Percentiles rank a stretch among this genome's conserved stretches.
Evolutionary conservation across 2,329 filamentous ascomycete species (phyloP).

Genomic region (Neonectria faginata): DNA sequence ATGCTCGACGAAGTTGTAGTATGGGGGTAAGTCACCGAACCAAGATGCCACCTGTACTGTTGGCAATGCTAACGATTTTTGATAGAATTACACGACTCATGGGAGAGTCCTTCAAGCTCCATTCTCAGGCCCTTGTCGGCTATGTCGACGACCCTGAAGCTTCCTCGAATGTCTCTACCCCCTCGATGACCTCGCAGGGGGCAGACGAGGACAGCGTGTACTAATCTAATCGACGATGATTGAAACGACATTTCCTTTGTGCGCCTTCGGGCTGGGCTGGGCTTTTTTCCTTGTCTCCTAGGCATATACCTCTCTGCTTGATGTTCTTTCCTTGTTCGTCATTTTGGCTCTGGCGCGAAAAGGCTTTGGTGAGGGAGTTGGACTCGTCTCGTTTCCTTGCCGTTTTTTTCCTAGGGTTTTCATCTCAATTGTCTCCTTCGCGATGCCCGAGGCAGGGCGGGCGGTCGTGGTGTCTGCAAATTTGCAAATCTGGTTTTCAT

Average conservation of each 20-base stretch:
- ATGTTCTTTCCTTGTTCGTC: slow-evolving; percentile 48
- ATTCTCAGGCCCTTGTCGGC: slow-evolving; percentile 92
- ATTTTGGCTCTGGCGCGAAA: slow-evolving; percentile 38
- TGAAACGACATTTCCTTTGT: slow-evolving; percentile 64
- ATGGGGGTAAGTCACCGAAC: slow-evolving; percentile 84
- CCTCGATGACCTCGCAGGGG: slow-evolving; percentile 78
- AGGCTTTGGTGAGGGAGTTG: slow-evolving; percentile 46
- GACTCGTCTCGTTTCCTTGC: slow-evolving; percentile 42
- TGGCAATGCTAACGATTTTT: slow-evolving; percentile 34
- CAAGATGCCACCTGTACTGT: neutral
- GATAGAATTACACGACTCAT: slow-evolving; percentile 89
- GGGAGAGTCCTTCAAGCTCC: slow-evolving; percentile 97
- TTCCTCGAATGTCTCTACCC: slow-evolving; percentile 76
- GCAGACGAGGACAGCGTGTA: slow-evolving; percentile 79
- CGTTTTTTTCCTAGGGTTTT: slow-evolving; percentile 42
- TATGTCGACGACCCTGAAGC: slow-evolving; percentile 88
- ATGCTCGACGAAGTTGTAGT: slow-evolving; percentile 99
- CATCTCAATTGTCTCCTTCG: slow-evolving; percentile 47
- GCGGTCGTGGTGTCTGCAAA: slow-evolving; percentile 44
- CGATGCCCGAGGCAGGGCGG: slow-evolving; percentile 54
- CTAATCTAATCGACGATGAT: slow-evolving; percentile 64
- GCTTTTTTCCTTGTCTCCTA: slow-evolving; percentile 43
- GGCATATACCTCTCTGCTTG: slow-evolving; percentile 50
- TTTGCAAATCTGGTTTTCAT: slow-evolving; percentile 28
- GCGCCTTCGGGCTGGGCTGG: slow-evolving; percentile 38